Conservation (phyloP, 805 yeast genomes). For the Teunomyces lycoperdinae region DNA sequence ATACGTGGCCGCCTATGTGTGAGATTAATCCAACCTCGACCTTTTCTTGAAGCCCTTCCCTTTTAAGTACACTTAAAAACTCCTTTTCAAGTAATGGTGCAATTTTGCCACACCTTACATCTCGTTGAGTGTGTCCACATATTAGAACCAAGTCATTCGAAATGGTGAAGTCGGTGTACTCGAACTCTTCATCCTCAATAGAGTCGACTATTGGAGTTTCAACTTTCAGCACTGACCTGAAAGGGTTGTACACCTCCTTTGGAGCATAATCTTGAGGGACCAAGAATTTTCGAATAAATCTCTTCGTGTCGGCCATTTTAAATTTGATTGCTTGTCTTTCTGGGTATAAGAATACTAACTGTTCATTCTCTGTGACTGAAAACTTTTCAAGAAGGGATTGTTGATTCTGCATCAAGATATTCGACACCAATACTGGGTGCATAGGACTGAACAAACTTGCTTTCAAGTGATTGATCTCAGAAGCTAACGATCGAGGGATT, state of each 20-base stretch:
- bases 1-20: slow-evolving; percentile 85
- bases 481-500: slow-evolving; percentile 42
- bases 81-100: slow-evolving; percentile 59
- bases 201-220: background rate
- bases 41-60: slow-evolving; percentile 25
- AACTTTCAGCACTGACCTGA: slow-evolving; percentile 2
- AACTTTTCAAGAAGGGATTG: slow-evolving; percentile 6
- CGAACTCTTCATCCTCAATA: background rate
- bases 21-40: slow-evolving; percentile 55
- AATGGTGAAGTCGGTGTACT: slow-evolving; percentile 12
- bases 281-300: slow-evolving; percentile 43
- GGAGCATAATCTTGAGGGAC: slow-evolving; percentile 28
- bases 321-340: slow-evolving; percentile 46
- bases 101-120: slow-evolving; percentile 62
- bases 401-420: slow-evolving; percentile 31
- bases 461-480: slow-evolving; percentile 35
- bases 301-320: slow-evolving; percentile 19
- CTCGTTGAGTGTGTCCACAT: slow-evolving; percentile 68
- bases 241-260: slow-evolving; percentile 24
- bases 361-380: slow-evolving; percentile 7
- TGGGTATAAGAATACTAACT: slow-evolving; percentile 51
- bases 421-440: slow-evolving; percentile 52
- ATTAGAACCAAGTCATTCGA: slow-evolving; percentile 42
- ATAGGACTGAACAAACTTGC: slow-evolving; percentile 34
- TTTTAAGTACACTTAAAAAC: slow-evolving; percentile 40